phyloP scores from a whole-genome alignment of 2,329 filamentous ascomycete species.

The Penicillium sp. region DNA sequence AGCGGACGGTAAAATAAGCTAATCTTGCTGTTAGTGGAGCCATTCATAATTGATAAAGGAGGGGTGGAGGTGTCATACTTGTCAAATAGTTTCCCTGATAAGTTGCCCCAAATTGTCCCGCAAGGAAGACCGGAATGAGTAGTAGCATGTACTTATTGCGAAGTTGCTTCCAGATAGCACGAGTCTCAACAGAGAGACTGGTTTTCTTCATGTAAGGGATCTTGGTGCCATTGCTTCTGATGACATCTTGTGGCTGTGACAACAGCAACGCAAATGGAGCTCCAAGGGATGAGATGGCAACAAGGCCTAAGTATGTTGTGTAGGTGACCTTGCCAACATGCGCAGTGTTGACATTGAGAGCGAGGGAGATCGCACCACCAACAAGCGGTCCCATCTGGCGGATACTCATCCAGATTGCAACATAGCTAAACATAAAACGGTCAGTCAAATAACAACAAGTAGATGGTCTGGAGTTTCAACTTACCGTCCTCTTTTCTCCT shows the following conservation, averaged over 20 bases:
- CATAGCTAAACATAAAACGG: slow-evolving; percentile 24
- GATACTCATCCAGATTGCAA: slow-evolving; percentile 55
- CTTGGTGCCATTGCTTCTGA: slow-evolving; percentile 41
- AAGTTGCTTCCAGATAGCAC: slow-evolving; percentile 41
- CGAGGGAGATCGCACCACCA: slow-evolving; percentile 52
- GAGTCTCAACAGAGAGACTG: slow-evolving; percentile 37
- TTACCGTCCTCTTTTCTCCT: slow-evolving; percentile 46
- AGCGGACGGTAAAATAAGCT: slow-evolving; percentile 52
- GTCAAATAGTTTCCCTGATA: slow-evolving; percentile 55
- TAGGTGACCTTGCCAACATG: slow-evolving; percentile 49
- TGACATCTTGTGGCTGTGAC: slow-evolving; percentile 48
- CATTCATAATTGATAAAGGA: not conserved
- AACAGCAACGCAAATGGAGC: slow-evolving; percentile 47
- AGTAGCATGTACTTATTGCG: slow-evolving; percentile 48
- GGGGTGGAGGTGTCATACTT: slow-evolving; percentile 16
- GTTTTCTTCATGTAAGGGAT: slow-evolving; percentile 23
- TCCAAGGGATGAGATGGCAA: slow-evolving; percentile 46
- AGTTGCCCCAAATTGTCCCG: slow-evolving; percentile 52
- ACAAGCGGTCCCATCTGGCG: slow-evolving; percentile 55
- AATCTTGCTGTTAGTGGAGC: not conserved
- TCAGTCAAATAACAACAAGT: not conserved
- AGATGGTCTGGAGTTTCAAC: slow-evolving; percentile 23
- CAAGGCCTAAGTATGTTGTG: slow-evolving; percentile 36
- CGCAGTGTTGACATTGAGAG: slow-evolving; percentile 47
- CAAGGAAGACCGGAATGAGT: slow-evolving; percentile 50